Conservation (phyloP, 176 grass and related monocot genomes). For the Raddia guianensis region DNA sequence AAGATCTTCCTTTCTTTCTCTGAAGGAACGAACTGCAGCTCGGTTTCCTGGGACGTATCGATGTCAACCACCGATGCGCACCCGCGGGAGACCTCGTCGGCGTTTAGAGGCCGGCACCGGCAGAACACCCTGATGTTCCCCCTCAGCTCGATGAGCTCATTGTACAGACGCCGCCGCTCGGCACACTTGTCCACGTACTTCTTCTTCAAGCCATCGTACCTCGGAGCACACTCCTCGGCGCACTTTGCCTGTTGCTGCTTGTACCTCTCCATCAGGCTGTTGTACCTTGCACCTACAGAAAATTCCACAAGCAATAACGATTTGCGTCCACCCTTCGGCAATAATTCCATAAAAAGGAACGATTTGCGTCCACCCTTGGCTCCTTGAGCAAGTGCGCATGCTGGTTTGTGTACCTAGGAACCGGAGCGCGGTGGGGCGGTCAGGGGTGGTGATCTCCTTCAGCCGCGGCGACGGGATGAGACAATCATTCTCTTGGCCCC, state of each 20-base stretch:
- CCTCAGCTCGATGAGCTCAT: slow-evolving; percentile 82
- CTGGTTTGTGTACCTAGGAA: slow-evolving; percentile 58
- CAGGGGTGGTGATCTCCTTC: slow-evolving; percentile 57
- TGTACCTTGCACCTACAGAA: slow-evolving; percentile 68
- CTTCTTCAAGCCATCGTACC: slow-evolving; percentile 62
- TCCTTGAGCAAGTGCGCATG: slow-evolving; percentile 9
- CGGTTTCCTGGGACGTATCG: slow-evolving; percentile 56
- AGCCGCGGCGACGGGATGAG: slow-evolving; percentile 52
- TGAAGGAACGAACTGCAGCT: slow-evolving; percentile 63
- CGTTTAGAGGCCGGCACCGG: slow-evolving; percentile 70
- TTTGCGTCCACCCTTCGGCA: slow-evolving; percentile 14
- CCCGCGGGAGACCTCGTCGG: slow-evolving; percentile 67
- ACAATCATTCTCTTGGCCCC: slow-evolving; percentile 41
- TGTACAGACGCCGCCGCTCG: slow-evolving; percentile 66
- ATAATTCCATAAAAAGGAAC: slow-evolving; percentile 4
- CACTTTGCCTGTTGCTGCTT: slow-evolving; percentile 52
- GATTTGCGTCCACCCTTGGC: neutral
- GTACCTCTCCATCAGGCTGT: slow-evolving; percentile 54
- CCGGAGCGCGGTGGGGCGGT: slow-evolving; percentile 50
- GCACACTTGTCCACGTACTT: slow-evolving; percentile 67
- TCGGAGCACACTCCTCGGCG: slow-evolving; percentile 60
- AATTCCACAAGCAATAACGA: neutral
- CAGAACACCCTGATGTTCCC: slow-evolving; percentile 98
- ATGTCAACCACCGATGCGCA: slow-evolving; percentile 61
- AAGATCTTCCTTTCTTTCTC: slow-evolving; percentile 71